A percentile compares a stretch with the other conserved stretches of the same genome.
Evolutionary conservation across 2,329 filamentous ascomycete species (phyloP).

Genomic region (Ophiostoma quercus): DNA sequence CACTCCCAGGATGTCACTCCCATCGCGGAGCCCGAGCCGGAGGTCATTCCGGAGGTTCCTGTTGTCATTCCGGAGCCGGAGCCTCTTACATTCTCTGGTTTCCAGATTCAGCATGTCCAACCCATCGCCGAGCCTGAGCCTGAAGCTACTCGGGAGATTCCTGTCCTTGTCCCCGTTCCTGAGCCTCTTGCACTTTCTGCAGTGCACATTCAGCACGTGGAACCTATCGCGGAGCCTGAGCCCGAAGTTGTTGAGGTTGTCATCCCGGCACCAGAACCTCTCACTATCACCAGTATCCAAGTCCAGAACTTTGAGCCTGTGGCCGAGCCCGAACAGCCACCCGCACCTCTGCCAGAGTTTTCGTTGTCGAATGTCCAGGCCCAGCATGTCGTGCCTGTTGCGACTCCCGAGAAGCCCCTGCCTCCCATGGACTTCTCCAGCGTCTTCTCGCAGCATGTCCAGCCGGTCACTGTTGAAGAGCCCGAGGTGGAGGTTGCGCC

Average conservation of each 20-base stretch:
- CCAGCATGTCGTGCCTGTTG: slow-evolving; percentile 33
- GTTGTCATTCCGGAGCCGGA: slow-evolving; percentile 4
- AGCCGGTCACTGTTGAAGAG: slow-evolving; percentile 21
- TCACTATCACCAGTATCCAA: slow-evolving; percentile 26
- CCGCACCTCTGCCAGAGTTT: slow-evolving; percentile 28
- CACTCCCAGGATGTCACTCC: slow-evolving; percentile 32
- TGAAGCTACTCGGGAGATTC: slow-evolving; percentile 18
- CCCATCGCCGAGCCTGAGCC: slow-evolving; percentile 38
- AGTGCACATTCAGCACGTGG: slow-evolving; percentile 32
- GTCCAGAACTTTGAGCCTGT: slow-evolving; percentile 28
- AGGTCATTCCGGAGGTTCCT: slow-evolving; percentile 14
- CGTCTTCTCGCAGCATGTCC: slow-evolving; percentile 22
- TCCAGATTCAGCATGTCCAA: slow-evolving; percentile 40
- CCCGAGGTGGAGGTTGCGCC: slow-evolving; percentile 5
- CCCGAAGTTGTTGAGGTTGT: slow-evolving; percentile 28
- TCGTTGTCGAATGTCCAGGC: slow-evolving; percentile 37
- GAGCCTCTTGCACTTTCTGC: slow-evolving; percentile 27
- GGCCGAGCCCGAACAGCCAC: slow-evolving; percentile 28
- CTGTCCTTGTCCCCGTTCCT: slow-evolving; percentile 12
- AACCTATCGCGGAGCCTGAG: slow-evolving; percentile 31
- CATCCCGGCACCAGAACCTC: slow-evolving; percentile 28
- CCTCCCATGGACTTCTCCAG: slow-evolving; percentile 25
- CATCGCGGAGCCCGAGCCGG: slow-evolving; percentile 11
- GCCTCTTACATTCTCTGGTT: slow-evolving; percentile 17
- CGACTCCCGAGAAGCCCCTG: slow-evolving; percentile 21